Percentiles rank a stretch among this genome's conserved stretches.
phyloP scores from a whole-genome alignment of 1,284 basidiomycete species.

The Wallemia mellicola region DNA sequence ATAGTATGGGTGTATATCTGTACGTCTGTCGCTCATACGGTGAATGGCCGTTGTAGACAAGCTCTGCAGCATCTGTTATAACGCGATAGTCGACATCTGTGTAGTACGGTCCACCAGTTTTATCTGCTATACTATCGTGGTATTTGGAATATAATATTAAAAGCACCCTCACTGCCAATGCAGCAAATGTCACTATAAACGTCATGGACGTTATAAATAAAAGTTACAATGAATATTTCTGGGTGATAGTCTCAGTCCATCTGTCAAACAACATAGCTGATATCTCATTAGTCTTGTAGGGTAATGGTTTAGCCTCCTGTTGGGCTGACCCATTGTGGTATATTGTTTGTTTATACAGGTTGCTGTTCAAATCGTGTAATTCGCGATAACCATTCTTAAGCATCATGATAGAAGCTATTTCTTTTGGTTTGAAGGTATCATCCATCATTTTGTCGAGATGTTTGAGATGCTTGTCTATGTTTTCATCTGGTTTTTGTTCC shows the following conservation, averaged over 20 bases:
- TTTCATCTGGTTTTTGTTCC: neutral
- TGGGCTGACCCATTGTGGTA: neutral
- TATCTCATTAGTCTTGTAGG: neutral
- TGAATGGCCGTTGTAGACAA: constrained; percentile 17
- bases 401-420: neutral
- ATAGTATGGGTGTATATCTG: constrained; percentile 80
- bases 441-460: neutral
- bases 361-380: neutral
- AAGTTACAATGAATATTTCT: neutral
- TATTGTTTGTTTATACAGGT: neutral
- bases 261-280: neutral
- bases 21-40: constrained; percentile 85
- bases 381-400: neutral
- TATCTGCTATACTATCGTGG: neutral
- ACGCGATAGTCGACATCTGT: constrained; percentile 94
- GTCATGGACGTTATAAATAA: neutral
- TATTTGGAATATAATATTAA: neutral
- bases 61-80: constrained; percentile 64
- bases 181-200: neutral
- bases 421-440: neutral
- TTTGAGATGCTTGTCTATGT: neutral
- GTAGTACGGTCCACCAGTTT: constrained; percentile 27
- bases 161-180: neutral
- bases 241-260: neutral
- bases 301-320: neutral